A percentile compares a stretch with the other conserved stretches of the same genome.
Conservation (phyloP, 2,329 filamentous ascomycete species). For the Apiospora phragmitis region DNA sequence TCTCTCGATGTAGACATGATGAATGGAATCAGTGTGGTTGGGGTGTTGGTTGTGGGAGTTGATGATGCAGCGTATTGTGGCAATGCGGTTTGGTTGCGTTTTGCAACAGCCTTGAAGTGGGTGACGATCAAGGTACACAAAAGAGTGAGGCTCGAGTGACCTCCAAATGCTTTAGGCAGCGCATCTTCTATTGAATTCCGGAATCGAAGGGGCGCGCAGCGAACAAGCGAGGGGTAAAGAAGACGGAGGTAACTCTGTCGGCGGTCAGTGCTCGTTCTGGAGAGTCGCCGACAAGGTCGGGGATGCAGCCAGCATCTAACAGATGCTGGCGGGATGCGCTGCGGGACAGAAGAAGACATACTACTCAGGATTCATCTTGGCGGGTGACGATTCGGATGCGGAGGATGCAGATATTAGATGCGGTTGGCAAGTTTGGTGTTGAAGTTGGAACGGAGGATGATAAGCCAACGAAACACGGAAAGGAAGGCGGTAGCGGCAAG, state of each 20-base stretch:
- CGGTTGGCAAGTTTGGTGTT: conserved; percentile 8
- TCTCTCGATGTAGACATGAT: background rate
- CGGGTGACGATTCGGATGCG: conserved; percentile 14
- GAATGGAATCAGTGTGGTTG: background rate
- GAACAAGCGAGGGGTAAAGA: conserved; percentile 10
- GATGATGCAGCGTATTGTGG: conserved; percentile 1
- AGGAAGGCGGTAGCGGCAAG: conserved; percentile 7
- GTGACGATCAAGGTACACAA: conserved; percentile 7
- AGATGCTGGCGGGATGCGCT: background rate
- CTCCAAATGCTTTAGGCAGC: conserved; percentile 1
- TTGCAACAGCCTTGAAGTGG: conserved; percentile 15
- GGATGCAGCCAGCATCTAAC: conserved; percentile 11
- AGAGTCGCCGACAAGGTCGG: conserved; percentile 10
- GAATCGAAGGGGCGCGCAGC: background rate
- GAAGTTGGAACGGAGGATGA: conserved; percentile 16
- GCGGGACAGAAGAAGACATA: conserved; percentile 51
- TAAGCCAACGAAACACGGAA: conserved; percentile 8
- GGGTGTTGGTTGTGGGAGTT: background rate
- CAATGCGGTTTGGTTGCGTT: conserved; percentile 14
- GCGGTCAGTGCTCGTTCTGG: conserved; percentile 11
- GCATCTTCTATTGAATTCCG: background rate
- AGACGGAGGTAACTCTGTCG: conserved; percentile 10
- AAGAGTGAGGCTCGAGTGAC: conserved; percentile 4
- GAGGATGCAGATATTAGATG: conserved; percentile 11
- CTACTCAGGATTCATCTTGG: conserved; percentile 91